These are phyloP conservation scores for Canariomyces notabilis DNA, from an alignment of 2,329 filamentous ascomycete genomes.

Conservation along the genomic window DNA sequence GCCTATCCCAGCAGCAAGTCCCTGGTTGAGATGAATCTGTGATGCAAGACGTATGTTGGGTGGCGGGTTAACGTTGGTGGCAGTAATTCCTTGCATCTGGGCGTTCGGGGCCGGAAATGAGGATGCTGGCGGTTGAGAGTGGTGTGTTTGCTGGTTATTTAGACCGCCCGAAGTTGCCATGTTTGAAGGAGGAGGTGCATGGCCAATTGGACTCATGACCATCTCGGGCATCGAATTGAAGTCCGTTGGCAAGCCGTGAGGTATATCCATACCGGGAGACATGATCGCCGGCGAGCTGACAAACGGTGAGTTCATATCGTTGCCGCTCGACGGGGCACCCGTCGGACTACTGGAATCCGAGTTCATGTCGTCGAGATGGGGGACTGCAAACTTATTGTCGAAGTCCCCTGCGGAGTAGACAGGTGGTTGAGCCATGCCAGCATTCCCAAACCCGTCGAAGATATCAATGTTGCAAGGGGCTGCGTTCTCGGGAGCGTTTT, in stretches of 20 bases:
- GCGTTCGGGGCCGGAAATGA: constrained; percentile 31
- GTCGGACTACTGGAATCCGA: constrained; percentile 35
- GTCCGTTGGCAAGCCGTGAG: constrained; percentile 37
- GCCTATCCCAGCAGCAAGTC: constrained; percentile 24
- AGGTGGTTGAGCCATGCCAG: constrained; percentile 53
- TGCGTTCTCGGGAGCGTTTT: constrained; percentile 51
- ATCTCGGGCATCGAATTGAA: constrained; percentile 50
- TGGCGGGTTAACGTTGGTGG: constrained; percentile 30
- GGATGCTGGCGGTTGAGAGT: constrained; percentile 29
- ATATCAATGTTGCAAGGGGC: constrained; percentile 48
- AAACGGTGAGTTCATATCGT: constrained; percentile 47
- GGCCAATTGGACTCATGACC: constrained; percentile 47
- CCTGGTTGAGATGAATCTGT: constrained; percentile 28
- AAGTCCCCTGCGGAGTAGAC: constrained; percentile 45
- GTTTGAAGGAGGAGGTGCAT: constrained; percentile 25
- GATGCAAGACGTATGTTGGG: constrained; percentile 32
- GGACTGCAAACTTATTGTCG: constrained; percentile 41
- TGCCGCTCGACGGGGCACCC: constrained; percentile 28
- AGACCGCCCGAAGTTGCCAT: constrained; percentile 23
- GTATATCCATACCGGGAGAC: constrained; percentile 49
- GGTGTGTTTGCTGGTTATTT: constrained; percentile 23
- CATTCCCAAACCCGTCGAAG: constrained; percentile 61
- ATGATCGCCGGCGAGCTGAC: constrained; percentile 49
- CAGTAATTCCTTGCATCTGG: constrained; percentile 32
- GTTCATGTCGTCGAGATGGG: constrained; percentile 38